phyloP scores from a whole-genome alignment of 768 basidiomycete species.

The Rickenella mellea region DNA sequence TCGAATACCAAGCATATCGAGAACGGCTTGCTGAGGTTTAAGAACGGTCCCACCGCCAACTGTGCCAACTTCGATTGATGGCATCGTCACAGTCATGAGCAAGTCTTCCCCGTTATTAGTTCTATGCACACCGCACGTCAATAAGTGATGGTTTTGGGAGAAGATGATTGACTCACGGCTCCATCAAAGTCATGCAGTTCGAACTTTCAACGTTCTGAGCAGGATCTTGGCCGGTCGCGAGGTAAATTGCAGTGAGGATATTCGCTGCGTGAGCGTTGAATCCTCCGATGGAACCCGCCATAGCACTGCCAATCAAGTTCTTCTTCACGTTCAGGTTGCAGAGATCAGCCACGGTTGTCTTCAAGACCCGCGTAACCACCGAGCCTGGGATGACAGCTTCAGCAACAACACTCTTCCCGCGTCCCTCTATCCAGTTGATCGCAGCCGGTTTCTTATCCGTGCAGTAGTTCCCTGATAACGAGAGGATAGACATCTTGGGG shows the following conservation, averaged over 20 bases:
- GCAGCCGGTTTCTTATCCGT: constrained; percentile 99
- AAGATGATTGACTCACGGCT: constrained; percentile 59
- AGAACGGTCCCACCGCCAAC: constrained; percentile 95
- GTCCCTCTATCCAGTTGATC: constrained; percentile 99
- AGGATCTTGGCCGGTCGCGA: constrained; percentile 97
- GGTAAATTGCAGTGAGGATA: constrained; percentile 89
- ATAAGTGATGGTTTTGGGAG: constrained; percentile 2
- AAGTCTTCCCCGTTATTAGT: constrained; percentile 88
- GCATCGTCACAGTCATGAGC: constrained; percentile 92
- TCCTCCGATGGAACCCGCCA: constrained; percentile 96
- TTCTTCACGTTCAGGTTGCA: constrained; percentile 94
- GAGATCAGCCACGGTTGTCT: constrained; percentile 86
- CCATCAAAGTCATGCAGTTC: constrained; percentile 98
- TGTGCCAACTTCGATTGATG: constrained; percentile 98
- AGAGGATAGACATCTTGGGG: constrained; percentile 85
- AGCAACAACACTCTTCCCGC: constrained; percentile 96
- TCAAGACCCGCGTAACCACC: constrained; percentile 81
- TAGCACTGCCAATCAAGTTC: constrained; percentile 93
- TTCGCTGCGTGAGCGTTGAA: constrained; percentile 99
- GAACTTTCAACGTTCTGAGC: constrained; percentile 99
- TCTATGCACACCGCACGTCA: constrained; percentile 27
- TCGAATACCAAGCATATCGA: constrained; percentile 88
- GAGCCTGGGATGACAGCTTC: constrained; percentile 89
- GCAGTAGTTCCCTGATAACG: constrained; percentile 95
- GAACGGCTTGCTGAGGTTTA: constrained; percentile 78